phyloP scores from a whole-genome alignment of 139 green algal species.

The Coccomyxa sp. region DNA sequence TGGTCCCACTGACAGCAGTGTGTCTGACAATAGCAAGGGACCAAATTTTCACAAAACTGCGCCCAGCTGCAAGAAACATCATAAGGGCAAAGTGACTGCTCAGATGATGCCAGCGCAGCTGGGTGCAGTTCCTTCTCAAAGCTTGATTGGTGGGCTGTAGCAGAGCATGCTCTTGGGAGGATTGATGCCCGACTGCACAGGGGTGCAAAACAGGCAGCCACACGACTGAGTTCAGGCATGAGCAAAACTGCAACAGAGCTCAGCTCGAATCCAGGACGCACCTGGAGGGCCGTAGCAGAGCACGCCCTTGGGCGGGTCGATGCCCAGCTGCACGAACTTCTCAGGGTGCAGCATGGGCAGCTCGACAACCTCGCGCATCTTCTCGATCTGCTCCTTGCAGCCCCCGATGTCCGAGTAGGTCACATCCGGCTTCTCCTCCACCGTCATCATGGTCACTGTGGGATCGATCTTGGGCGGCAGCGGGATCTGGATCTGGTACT shows the following conservation, averaged over 20 bases:
- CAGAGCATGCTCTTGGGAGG: constrained; percentile 96
- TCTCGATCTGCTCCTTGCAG: constrained; percentile 97
- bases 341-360: constrained; percentile 97
- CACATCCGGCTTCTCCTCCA: constrained; percentile 98
- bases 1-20: no score
- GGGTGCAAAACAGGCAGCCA: constrained; percentile 98
- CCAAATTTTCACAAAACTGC: no score
- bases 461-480: constrained; percentile 98
- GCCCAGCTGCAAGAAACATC: no score
- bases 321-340: constrained; percentile 97
- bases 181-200: constrained; percentile 93
- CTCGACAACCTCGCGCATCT: constrained; percentile 96
- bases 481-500: constrained; percentile 98
- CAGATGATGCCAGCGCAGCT: no score
- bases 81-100: no score
- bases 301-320: constrained; percentile 98
- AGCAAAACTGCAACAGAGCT: not conserved
- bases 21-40: no score
- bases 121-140: no score
- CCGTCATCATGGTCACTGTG: constrained; percentile 99
- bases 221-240: no score
- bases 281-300: constrained; percentile 92
- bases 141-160: constrained; percentile 92
- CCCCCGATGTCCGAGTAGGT: constrained; percentile 96
- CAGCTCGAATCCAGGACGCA: no score